Evolutionary conservation across 179 eudicot genomes (phyloP), one percentile per base, ranked within the genome.

Genomic region (Silene vulgaris): DNA sequence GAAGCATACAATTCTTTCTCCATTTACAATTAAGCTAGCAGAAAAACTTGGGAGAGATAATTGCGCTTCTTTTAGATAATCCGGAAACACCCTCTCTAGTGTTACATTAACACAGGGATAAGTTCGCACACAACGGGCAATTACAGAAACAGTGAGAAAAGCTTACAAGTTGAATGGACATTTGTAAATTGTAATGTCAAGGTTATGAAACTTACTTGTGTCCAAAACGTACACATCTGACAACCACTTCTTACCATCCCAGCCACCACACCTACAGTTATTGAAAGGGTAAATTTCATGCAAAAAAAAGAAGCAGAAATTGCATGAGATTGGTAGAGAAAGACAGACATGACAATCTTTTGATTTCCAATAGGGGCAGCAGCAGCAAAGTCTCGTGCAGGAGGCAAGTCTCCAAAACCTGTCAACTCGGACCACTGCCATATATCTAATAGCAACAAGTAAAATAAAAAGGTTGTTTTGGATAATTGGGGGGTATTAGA

Each of bases 341-440:
- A 59, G 52, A 82, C 91, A 69, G 80, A 95, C 99, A 95, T 92
- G 70, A 95, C 91, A 84, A 95, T 95, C 87, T 95, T 95, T 65
- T 90, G 87, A 77, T 88, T 92, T 84, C 97, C 99, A 64, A 92
- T 87, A 72, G 96, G 87, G 54, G 97, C 87, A 77, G 97, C 99
- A 79, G 99, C 87, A 67, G 97, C 91, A 85, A 95, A 95, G 81
- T 95, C 99, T 77, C 99, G 85, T 5, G 99, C 87, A 21, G 99
- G 93, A 77, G 99, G 99, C 76, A 95, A 83, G 82, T 95, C 97
- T 61, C 99, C 99, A 78, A 95, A 92, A 78, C 96, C 89, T 50
- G 97, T 87, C 75, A 95, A 89, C 85, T 95, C 97, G 54, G 99
- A 90, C 97, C 97, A 95, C 72, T 95, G 97, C 97, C 97, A 95